These are phyloP conservation scores for Podosphaera aphanis DNA, from an alignment of 2,329 filamentous ascomycete species.

Conservation along the genomic window DNA sequence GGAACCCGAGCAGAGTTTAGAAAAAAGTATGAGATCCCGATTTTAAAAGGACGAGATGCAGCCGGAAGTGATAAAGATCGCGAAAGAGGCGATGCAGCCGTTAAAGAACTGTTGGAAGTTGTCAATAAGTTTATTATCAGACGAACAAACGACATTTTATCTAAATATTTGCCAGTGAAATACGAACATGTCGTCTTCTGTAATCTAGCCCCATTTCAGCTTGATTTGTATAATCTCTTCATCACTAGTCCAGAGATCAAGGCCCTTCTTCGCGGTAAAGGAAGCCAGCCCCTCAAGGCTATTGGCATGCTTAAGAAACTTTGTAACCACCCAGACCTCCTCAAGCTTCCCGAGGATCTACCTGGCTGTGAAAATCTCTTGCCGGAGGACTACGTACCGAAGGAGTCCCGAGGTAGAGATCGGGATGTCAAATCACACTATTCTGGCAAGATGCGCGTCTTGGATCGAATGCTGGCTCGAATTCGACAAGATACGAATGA, in stretches of 20 bases:
- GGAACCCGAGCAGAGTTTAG: slow-evolving; percentile 79
- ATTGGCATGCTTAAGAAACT: slow-evolving; percentile 95
- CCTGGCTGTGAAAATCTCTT: slow-evolving; percentile 65
- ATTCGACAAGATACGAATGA: slow-evolving; percentile 94
- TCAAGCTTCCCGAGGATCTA: slow-evolving; percentile 61
- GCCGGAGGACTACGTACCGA: slow-evolving; percentile 72
- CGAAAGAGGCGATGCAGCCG: slow-evolving; percentile 59
- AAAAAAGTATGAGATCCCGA: slow-evolving; percentile 82
- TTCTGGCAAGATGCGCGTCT: slow-evolving; percentile 91
- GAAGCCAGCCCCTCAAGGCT: slow-evolving; percentile 84
- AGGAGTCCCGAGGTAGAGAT: slow-evolving; percentile 68
- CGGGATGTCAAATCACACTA: slow-evolving; percentile 88
- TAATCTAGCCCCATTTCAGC: slow-evolving; percentile 77
- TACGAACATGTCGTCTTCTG: slow-evolving; percentile 99
- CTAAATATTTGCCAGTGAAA: slow-evolving; percentile 92
- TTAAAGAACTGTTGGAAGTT: slow-evolving; percentile 54
- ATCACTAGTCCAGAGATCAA: slow-evolving; percentile 90
- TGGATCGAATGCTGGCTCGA: slow-evolving; percentile 91
- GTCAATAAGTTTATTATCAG: slow-evolving; percentile 99
- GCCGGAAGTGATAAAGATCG: slow-evolving; percentile 65
- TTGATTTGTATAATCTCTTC: slow-evolving; percentile 89
- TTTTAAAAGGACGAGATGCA: slow-evolving; percentile 74
- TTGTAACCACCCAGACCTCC: slow-evolving; percentile 88
- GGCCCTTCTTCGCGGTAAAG: slow-evolving; percentile 73
- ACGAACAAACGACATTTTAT: slow-evolving; percentile 89